phyloP scores from a whole-genome alignment of 305 asterid genomes.

The Solanum hybrid region DNA sequence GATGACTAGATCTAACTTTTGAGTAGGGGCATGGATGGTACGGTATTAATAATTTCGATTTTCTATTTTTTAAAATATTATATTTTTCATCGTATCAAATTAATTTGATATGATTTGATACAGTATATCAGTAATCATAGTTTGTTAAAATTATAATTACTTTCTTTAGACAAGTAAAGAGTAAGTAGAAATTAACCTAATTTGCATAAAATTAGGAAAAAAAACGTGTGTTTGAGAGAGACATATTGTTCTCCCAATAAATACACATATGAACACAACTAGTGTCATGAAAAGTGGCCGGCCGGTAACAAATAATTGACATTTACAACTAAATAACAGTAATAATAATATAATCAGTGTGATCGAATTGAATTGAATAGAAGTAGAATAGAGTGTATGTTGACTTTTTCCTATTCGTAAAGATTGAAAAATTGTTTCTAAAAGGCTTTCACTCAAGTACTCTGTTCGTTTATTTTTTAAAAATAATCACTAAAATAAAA shows the following conservation, averaged over 20 bases:
- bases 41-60: not conserved
- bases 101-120: not conserved
- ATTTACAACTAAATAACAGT: too few relatives aligned
- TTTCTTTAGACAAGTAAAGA: too few relatives aligned
- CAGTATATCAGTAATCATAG: too few relatives aligned
- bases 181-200: not conserved
- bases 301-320: not conserved
- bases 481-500: too few relatives aligned
- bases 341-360: too few relatives aligned
- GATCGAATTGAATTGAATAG: too few relatives aligned
- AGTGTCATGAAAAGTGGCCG: not conserved
- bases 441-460: not conserved
- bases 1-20: not conserved
- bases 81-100: too few relatives aligned
- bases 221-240: not conserved
- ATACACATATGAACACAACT: not conserved
- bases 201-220: not conserved
- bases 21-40: not conserved
- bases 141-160: too few relatives aligned
- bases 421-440: not conserved
- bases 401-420: too few relatives aligned
- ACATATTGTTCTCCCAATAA: not conserved
- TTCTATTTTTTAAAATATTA: too few relatives aligned
- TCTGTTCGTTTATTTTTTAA: fast-evolving
- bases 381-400: not conserved